Base-by-base conservation (phyloP, 148 eudicot species). In the Selenicereus undatus region DNA sequence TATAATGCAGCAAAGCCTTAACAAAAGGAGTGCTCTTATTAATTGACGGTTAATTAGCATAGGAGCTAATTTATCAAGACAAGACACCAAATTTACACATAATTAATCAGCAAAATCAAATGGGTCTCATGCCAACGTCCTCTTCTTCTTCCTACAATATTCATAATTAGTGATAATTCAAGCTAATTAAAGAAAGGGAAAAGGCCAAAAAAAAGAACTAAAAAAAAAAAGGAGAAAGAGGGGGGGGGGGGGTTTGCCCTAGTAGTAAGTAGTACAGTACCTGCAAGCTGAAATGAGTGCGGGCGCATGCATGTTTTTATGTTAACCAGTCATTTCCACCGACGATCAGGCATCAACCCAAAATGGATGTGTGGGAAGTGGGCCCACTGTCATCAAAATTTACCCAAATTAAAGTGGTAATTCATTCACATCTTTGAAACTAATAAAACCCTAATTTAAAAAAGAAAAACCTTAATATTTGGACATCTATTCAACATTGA, bases 361-460 rank as follows among this genome's bases (percentile, higher is more conserved):
- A 94, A 94, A 83, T 91, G 97, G 74, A 94, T 94, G 86, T 94
- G 97, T 22, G 98, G 98, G 68, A 92, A 94, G 89, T 94, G 98
- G 91, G 98, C 98, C 98, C 98, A 94, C 98, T 94, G 86, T 60
- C 22, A 7, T 35, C 32, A 69, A 27, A 66, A 66, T 66, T 27
- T 26, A 66, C 71, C 71, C 71, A 66, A 3, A 26, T 66, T 66
- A 24, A 66, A 6, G 14, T 17, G 68, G n/a, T 60, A 14, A 39
- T 48, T 42, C 1, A 52, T 36, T 17, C 14, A 42, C 68, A 71
- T 43, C 11, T 9, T 48, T 82, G 11, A 16, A 27, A 27, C 10
- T 56, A 56, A 52, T 12, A 1, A 52, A 52, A 52, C 58, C 18
- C 58, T 56, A 14, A 56, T 56, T 56, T 14, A 48, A 12, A 48